Base-by-base conservation (phyloP, 352 stramenopile genomes). In the Blastocystis sp. region DNA sequence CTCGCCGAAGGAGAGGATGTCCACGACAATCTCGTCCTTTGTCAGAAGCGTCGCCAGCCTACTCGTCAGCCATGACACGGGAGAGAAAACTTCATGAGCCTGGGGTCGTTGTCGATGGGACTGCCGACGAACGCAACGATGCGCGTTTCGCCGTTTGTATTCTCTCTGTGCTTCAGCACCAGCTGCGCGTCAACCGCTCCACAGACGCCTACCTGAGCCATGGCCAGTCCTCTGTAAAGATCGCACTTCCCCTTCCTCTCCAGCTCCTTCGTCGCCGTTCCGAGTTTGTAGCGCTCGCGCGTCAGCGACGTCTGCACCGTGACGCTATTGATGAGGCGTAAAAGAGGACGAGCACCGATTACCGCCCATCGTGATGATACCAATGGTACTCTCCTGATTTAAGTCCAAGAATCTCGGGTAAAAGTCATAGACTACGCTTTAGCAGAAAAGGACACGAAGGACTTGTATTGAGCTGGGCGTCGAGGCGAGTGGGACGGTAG, bases 251-350 rank as follows among this genome's bases (percentile, higher is more conserved):
- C 74, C 40, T 64, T 64, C 34, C 24, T 42, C 57, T 84, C 74
- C 52, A 84, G 14, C 38, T 84, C 57, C 52, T 84, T 84, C 74
- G 66, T 84, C 28, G 74, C 65, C 14, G 52, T 84, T 61, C 74
- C 74, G n/a, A 84, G 45, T 84, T 84, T 84, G 66, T 84, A 84
- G 11, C 74, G 74, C 66, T 84, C 74, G 24, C 74, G 74, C 34
- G 74, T 84, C 14, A 84, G 57, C 34, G 74, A 84, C 14, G 74
- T 68, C 45, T 64, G 24, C 3, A 84, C 74, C 19, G 74, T 70
- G 24, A 84, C 74, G 69, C 74, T 84, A 84, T 34, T 69, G 11
- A 40, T 68, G 17, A 60, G 57, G 9, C 3, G 14, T n/a, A 84
- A 40, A 57, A 42, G 24, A 24, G 34, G 1, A 40, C 21, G 3